Evolutionary conservation across 2,329 filamentous ascomycete genomes (phyloP).

Genomic region (Diaporthe aspalathi): DNA sequence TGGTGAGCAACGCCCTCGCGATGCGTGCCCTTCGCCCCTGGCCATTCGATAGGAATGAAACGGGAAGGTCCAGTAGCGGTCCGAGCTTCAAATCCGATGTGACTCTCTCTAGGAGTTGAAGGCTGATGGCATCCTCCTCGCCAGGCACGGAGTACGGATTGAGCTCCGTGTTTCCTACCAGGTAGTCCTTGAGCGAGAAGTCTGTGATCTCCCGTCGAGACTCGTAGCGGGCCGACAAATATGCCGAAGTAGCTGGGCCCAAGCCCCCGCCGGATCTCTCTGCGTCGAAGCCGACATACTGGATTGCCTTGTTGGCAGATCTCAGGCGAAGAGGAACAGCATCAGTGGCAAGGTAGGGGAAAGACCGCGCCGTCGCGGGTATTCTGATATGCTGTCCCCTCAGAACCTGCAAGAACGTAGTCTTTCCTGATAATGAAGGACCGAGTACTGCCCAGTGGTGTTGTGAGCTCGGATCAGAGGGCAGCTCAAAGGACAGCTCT

Average conservation of each 20-base stretch:
- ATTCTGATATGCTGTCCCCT: slow-evolving; percentile 80
- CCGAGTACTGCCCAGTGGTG: slow-evolving; percentile 89
- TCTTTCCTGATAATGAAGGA: slow-evolving; percentile 81
- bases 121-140: slow-evolving; percentile 62
- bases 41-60: slow-evolving; percentile 92
- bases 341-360: slow-evolving; percentile 78
- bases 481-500: slow-evolving; percentile 76
- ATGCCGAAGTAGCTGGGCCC: slow-evolving; percentile 74
- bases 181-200: slow-evolving; percentile 83
- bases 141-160: slow-evolving; percentile 73
- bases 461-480: slow-evolving; percentile 60
- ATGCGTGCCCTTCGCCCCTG: slow-evolving; percentile 90
- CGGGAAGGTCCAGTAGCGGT: slow-evolving; percentile 80
- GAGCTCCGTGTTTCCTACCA: slow-evolving; percentile 84
- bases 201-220: slow-evolving; percentile 87
- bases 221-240: slow-evolving; percentile 92
- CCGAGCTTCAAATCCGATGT: slow-evolving; percentile 76
- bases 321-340: slow-evolving; percentile 67
- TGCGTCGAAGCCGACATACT: slow-evolving; percentile 90
- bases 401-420: slow-evolving; percentile 83
- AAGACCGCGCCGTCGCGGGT: slow-evolving; percentile 80
- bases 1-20: slow-evolving; percentile 82
- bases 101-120: slow-evolving; percentile 68
- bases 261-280: slow-evolving; percentile 68
- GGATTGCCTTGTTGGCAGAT: slow-evolving; percentile 75